phyloP scores from a whole-genome alignment of 192 early-diverging fungal species.

The Nowakowskiella sp. region DNA sequence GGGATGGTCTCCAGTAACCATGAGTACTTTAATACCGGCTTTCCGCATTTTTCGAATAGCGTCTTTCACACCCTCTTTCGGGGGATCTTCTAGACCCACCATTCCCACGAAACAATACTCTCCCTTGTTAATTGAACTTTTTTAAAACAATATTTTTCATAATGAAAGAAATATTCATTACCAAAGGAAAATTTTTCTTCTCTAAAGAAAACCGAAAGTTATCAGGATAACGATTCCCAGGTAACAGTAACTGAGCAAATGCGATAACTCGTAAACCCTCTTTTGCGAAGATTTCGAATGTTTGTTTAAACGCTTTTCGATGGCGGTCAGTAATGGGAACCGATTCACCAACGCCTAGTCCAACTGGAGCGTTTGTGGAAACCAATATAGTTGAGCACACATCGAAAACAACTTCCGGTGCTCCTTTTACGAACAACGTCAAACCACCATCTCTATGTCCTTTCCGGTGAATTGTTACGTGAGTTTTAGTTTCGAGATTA shows the following conservation, averaged over 20 bases:
- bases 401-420: slow-evolving; percentile 80
- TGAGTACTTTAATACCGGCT: slow-evolving; percentile 91
- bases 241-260: slow-evolving; percentile 72
- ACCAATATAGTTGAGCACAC: slow-evolving; percentile 68
- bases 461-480: slow-evolving; percentile 79
- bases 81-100: slow-evolving; percentile 85
- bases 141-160: slow-evolving; percentile 13
- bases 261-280: slow-evolving; percentile 85
- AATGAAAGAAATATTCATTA: slow-evolving; percentile 3
- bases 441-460: slow-evolving; percentile 56
- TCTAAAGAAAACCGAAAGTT: slow-evolving; percentile 65
- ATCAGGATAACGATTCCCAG: slow-evolving; percentile 62
- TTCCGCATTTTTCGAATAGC: slow-evolving; percentile 73
- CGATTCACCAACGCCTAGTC: slow-evolving; percentile 28
- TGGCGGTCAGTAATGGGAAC: slow-evolving; percentile 57
- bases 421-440: slow-evolving; percentile 78
- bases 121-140: slow-evolving; percentile 23
- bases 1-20: slow-evolving; percentile 95
- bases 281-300: slow-evolving; percentile 67
- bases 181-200: slow-evolving; percentile 60
- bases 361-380: slow-evolving; percentile 2
- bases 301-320: slow-evolving; percentile 44
- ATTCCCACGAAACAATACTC: slow-evolving; percentile 75
- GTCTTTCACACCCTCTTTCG: slow-evolving; percentile 87
- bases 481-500: slow-evolving; percentile 86